These are phyloP conservation scores for Paxillus involutus DNA, from an alignment of 768 basidiomycete species.

Conservation along the genomic window DNA sequence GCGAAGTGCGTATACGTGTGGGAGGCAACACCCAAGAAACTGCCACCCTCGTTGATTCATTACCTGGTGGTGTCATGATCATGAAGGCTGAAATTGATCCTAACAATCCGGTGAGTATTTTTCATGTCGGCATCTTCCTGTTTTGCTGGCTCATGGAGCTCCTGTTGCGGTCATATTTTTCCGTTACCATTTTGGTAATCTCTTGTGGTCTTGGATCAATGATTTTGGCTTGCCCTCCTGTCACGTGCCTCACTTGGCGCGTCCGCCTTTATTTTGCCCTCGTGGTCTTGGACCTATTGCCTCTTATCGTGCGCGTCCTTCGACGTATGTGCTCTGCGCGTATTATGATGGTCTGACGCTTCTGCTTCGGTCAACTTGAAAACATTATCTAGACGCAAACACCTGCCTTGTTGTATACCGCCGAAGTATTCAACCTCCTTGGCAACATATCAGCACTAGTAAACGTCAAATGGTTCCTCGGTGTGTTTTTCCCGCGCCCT, in stretches of 20 bases:
- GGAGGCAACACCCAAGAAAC: constrained; percentile 56
- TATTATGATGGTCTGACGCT: too few species aligned
- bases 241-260: neutral
- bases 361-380: neutral
- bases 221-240: neutral
- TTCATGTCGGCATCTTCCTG: neutral
- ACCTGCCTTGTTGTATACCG: constrained; percentile 47
- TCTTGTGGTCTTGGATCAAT: too few species aligned
- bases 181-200: too few species aligned
- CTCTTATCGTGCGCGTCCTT: too few species aligned
- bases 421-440: constrained; percentile 51
- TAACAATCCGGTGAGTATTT: constrained; percentile 13
- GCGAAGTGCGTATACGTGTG: constrained; percentile 41
- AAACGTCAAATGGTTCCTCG: constrained; percentile 49
- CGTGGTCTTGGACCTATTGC: too few species aligned
- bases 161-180: neutral
- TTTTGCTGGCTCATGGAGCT: neutral
- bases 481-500: constrained; percentile 6
- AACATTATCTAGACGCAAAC: constrained; percentile 41
- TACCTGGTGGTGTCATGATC: constrained; percentile 26
- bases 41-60: constrained; percentile 26
- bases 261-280: too few species aligned
- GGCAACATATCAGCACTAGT: constrained; percentile 43
- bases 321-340: neutral
- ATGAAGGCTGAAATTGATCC: constrained; percentile 28